phyloP scores from a whole-genome alignment of 805 yeast genomes.

The Kodamaea lidongshanica region DNA sequence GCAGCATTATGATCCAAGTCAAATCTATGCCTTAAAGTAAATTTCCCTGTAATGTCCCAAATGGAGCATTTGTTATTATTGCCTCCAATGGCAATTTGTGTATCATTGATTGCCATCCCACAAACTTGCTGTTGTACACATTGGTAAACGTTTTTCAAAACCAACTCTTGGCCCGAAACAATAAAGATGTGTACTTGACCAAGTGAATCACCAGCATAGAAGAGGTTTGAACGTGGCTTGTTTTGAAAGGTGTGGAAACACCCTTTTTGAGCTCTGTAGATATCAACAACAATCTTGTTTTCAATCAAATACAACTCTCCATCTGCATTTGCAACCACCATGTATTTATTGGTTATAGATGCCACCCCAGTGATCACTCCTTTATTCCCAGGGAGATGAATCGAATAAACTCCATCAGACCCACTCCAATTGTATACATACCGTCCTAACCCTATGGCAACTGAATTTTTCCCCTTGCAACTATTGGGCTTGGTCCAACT shows the following conservation, averaged over 20 bases:
- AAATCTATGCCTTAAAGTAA: conserved; percentile 39
- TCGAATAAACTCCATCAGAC: conserved; percentile 35
- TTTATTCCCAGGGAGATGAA: conserved; percentile 36
- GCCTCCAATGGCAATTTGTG: conserved; percentile 71
- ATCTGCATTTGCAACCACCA: conserved; percentile 52
- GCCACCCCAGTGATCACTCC: conserved; percentile 49
- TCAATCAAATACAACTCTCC: conserved; percentile 49
- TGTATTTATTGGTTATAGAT: conserved; percentile 41
- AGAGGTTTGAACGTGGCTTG: conserved; percentile 39
- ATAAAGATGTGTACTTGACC: conserved; percentile 52
- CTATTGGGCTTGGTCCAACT: conserved; percentile 59
- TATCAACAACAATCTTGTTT: conserved; percentile 12
- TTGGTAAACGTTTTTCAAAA: conserved; percentile 13
- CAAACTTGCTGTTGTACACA: conserved; percentile 34
- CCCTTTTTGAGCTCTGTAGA: conserved; percentile 19
- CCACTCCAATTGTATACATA: conserved; percentile 61
- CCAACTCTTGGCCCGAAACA: conserved; percentile 12
- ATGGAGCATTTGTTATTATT: conserved; percentile 76
- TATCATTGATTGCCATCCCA: conserved; percentile 50
- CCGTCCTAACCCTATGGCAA: conserved; percentile 63
- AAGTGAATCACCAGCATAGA: conserved; percentile 59
- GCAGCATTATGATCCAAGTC: conserved; percentile 72
- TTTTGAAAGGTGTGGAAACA: conserved; percentile 58
- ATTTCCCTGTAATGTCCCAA: conserved; percentile 51
- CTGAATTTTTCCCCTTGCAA: conserved; percentile 26